Evolutionary conservation across 2,329 filamentous ascomycete species (phyloP).

Genomic region (Fusarium sambucinum): DNA sequence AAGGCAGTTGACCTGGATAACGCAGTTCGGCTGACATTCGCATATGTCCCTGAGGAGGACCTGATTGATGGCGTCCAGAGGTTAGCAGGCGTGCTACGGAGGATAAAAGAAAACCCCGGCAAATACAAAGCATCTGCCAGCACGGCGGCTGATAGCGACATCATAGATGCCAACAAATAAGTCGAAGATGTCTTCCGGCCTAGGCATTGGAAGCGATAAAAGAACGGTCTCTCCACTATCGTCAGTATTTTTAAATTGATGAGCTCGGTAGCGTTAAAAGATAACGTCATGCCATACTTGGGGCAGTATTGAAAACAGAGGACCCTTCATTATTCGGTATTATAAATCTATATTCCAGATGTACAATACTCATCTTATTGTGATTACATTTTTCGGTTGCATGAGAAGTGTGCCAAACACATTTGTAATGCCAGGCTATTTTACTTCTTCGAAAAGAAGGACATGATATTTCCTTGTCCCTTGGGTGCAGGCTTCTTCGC

Average conservation of each 20-base stretch:
- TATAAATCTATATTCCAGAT: not conserved
- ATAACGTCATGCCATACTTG: not conserved
- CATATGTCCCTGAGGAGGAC: constrained; percentile 76
- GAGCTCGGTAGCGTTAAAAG: not conserved
- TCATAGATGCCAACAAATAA: constrained; percentile 47
- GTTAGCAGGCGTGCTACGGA: constrained; percentile 62
- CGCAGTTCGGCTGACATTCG: constrained; percentile 75
- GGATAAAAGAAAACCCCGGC: constrained; percentile 49
- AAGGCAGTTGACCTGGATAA: constrained; percentile 66
- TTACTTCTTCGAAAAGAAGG: constrained; percentile 87
- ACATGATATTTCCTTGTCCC: constrained; percentile 87
- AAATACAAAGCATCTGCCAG: constrained; percentile 43
- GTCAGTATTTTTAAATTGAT: not conserved
- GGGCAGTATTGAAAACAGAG: not conserved
- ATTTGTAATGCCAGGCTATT: not conserved
- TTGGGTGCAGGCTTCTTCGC: constrained; percentile 70
- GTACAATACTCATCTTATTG: not conserved
- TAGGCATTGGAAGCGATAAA: not conserved
- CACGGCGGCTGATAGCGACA: constrained; percentile 27
- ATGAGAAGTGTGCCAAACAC: too few species aligned
- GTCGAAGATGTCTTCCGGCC: not conserved
- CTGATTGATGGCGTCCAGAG: constrained; percentile 76
- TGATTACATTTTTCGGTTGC: too few species aligned
- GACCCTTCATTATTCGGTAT: not conserved
- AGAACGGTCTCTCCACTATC: not conserved